Conservation (phyloP, 805 yeast genomes). For the Spathaspora sp. region DNA sequence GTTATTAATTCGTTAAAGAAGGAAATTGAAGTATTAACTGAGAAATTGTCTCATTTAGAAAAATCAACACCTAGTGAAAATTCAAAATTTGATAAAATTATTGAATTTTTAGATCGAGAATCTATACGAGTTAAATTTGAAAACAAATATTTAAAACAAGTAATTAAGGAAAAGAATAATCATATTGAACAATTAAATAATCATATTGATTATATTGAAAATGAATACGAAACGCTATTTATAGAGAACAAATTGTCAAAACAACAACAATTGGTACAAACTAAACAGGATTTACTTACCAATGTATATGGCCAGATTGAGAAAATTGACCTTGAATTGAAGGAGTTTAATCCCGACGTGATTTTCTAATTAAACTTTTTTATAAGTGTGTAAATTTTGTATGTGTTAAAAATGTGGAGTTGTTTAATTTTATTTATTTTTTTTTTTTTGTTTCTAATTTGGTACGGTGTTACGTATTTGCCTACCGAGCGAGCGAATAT, state of each 20-base stretch:
- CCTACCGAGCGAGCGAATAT: background rate
- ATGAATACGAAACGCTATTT: conserved; percentile 12
- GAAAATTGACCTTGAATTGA: conserved; percentile 11
- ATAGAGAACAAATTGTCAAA: conserved; percentile 5
- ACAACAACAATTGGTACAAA: background rate
- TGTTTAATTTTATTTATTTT: background rate
- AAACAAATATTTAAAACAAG: conserved; percentile 26
- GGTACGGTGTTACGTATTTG: background rate
- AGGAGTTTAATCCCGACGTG: conserved; percentile 13
- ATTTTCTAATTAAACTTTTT: background rate
- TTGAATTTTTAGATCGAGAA: conserved; percentile 30
- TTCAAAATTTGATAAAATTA: conserved; percentile 19
- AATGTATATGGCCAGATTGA: conserved; percentile 6
- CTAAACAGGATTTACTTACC: conserved; percentile 1
- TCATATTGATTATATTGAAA: conserved; percentile 21
- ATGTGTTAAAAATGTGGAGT: background rate
- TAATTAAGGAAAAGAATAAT: conserved; percentile 13
- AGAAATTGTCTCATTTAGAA: conserved; percentile 12
- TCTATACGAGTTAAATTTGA: conserved; percentile 28
- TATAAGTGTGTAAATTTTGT: background rate
- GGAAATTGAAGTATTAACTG: conserved; percentile 29
- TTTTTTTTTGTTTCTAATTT: background rate
- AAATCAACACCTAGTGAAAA: background rate
- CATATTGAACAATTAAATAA: conserved; percentile 20
- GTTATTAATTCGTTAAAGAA: conserved; percentile 25